Base-by-base conservation (phyloP, 257 asterid genomes). In the Solanum neorickii region DNA sequence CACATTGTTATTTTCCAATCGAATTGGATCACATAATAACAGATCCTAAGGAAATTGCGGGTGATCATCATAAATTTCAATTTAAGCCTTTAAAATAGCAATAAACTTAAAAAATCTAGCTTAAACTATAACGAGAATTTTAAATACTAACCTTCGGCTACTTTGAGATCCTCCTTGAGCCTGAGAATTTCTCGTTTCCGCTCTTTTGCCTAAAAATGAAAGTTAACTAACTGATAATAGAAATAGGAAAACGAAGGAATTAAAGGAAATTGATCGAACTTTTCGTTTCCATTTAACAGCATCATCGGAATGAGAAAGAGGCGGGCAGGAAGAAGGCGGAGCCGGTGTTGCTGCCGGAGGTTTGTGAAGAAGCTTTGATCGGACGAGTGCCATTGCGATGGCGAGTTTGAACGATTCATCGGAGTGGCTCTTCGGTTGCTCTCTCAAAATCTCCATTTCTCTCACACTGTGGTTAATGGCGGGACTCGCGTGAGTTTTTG, bases 81-180 rank as follows among this genome's bases (percentile, higher is more conserved):
- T 80, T 10, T 29, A 47, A 80, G 18, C 21, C 29, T 18, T n/a
- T 3, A 46, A 72, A 46, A 41, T 23, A 42, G 25, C 5, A 10
- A 37, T 33, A 69, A 37, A 20, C 25, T 59, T 20, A 1, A 20
- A 59, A 1, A 59, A 20, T 20, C 25, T 27, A 46, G 6, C 9
- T 9, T 15, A 80, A 29, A 44, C 12, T 49, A 29, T 3, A 15
- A 49, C 29, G 83, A 85, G 44, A 86, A 23, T 25, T 59, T 3
- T 35, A 76, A 83, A 87, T 35, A 41, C 90, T 90, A 70, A 88
- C 99, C 99, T 97, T 97, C 97, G 56, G 99, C 98, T 35, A 88
- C 65, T 91, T 90, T 94, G 89, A 97, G 95, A 77, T 95, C 98
- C 69, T 95, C 98, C 89, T 89, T 94, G 25, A 97, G 98, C 88